Evolutionary conservation across 1,284 basidiomycete species (phyloP).

Genomic region (Irpex rosettiformis): DNA sequence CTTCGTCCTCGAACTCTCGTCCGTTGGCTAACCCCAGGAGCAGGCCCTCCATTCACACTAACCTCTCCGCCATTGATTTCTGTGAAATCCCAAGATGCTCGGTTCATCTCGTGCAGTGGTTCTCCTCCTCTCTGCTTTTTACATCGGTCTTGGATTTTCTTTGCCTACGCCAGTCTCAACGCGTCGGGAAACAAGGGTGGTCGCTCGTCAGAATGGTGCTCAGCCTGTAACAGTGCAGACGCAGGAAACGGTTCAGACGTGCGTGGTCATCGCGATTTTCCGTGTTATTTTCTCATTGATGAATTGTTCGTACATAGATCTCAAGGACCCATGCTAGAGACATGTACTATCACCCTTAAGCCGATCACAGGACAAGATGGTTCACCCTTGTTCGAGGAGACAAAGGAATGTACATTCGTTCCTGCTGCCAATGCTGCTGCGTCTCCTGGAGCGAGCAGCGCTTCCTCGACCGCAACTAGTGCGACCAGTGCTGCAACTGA

Average conservation of each 20-base stretch:
- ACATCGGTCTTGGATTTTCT: constrained; percentile 22
- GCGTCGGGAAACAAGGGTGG: constrained; percentile 14
- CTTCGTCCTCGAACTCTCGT: constrained; percentile 30
- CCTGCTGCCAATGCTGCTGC: constrained; percentile 31
- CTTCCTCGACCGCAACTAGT: constrained; percentile 3
- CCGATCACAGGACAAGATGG: constrained; percentile 45
- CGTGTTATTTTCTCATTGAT: constrained; percentile 3
- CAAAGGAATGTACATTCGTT: constrained; percentile 42
- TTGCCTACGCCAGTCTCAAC: constrained; percentile 19
- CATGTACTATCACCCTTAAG: constrained; percentile 60
- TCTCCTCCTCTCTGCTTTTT: constrained; percentile 32
- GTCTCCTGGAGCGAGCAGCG: constrained; percentile 17
- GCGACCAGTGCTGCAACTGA: constrained; percentile 9
- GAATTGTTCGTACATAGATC: constrained; percentile 20
- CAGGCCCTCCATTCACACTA: constrained; percentile 15
- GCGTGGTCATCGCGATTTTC: constrained; percentile 19
- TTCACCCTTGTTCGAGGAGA: constrained; percentile 48
- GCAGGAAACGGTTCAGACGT: constrained; percentile 31
- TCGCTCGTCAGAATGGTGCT: constrained; percentile 21
- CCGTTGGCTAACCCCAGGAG: constrained; percentile 34
- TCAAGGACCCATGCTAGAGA: constrained; percentile 55
- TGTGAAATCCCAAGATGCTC: constrained; percentile 28
- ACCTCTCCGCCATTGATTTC: constrained; percentile 11
- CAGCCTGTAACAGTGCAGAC: constrained; percentile 29
- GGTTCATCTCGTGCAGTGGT: constrained; percentile 29